Evolutionary conservation across 2,329 filamentous ascomycete species (phyloP), one percentile per base, ranked within the genome.

Genomic region (Chrysosphaeria jannelii): DNA sequence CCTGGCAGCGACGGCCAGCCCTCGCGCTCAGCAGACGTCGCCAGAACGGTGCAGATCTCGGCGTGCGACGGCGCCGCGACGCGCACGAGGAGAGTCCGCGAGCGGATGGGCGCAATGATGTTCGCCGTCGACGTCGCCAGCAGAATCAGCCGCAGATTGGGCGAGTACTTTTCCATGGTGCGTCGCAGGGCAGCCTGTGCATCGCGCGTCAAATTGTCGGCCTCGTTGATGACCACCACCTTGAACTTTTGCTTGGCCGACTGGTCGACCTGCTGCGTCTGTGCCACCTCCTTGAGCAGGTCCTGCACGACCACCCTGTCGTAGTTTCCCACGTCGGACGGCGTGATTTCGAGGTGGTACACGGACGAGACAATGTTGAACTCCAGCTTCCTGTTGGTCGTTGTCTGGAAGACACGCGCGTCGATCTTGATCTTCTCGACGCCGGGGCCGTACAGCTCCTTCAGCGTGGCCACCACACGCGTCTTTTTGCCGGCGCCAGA

Each of bases 401-500:
- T 79, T 1, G 85, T 93, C 46, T 90, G 79, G 50, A 97, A 97
- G 28, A 91, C 71, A 32, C 85, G 72, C 8, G 78, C 75, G 41
- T 97, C 85, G 46, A 97, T 93, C 51, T 93, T 93, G 56, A 97
- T 97, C 56, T 91, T 93, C 40, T 97, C 88, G n/a, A 90, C 85
- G 20, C 85, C 81, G 0, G 81, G 68, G 0, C 85, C 85, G 44
- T 85, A 97, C 6, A 97, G 57, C 39, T 91, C 81, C 43, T 90
- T 89, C 4, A 97, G 51, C 0, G 81, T 93, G 10, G 85, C 79
- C 10, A 91, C 76, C 33, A 93, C 88, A 20, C 85, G 68, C 2
- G 85, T 97, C 48, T 97, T 97, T 46, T 97, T 97, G 33, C 85
- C 85, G 5, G 85, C 85, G 16, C 85, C 85, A 0, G 81, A 91